Evolutionary conservation across 2,329 filamentous ascomycete genomes (phyloP).

Genomic region (Neonectria punicea): DNA sequence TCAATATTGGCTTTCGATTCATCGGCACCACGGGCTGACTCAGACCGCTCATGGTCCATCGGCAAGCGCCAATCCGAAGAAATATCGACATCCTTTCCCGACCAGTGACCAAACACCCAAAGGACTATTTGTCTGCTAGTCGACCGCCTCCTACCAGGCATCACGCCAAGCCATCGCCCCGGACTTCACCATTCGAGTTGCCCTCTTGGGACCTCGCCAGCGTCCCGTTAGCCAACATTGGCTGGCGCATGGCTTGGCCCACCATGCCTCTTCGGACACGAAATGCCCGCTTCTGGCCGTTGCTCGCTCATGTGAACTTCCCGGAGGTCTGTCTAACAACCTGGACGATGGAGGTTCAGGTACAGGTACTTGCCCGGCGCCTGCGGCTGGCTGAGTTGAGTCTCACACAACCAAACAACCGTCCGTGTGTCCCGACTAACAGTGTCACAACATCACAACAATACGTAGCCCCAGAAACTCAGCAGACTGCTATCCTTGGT

Average conservation of each 20-base stretch:
- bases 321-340: conserved; percentile 16
- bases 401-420: conserved; percentile 14
- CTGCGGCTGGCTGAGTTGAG: conserved; percentile 20
- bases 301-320: not conserved
- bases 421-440: not conserved
- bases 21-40: conserved; percentile 22
- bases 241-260: conserved; percentile 14
- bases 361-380: conserved; percentile 7
- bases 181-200: conserved; percentile 5
- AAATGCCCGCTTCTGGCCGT: not conserved
- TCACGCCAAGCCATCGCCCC: not conserved
- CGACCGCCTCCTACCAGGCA: not conserved
- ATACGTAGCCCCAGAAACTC: not conserved
- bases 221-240: conserved; percentile 13
- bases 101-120: conserved; percentile 1
- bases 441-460: conserved; percentile 6
- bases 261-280: conserved; percentile 19
- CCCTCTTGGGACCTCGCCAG: conserved; percentile 5
- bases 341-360: conserved; percentile 1
- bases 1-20: conserved; percentile 23
- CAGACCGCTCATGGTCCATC: conserved; percentile 17
- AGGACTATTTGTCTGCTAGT: conserved; percentile 3
- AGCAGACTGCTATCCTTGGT: conserved; percentile 6
- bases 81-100: not conserved
- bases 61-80: not conserved